phyloP scores from a whole-genome alignment of 306 rosid species.

The Spatholobus suberectus region DNA sequence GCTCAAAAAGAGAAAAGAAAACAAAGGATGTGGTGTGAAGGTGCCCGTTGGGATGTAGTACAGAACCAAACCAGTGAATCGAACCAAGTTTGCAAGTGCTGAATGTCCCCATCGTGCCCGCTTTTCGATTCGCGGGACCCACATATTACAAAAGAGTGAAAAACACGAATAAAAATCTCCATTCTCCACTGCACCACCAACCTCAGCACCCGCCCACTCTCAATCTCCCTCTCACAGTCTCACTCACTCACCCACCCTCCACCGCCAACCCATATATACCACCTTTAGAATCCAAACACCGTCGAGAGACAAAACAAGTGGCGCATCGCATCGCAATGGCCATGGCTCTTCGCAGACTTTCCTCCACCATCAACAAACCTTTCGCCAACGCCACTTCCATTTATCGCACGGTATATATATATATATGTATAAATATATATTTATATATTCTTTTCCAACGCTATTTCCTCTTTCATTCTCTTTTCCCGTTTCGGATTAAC shows the following conservation, averaged over 20 bases:
- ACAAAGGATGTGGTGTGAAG: background rate
- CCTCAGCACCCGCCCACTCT: constrained; percentile 15
- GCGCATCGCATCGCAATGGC: constrained; percentile 47
- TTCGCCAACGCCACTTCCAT: constrained; percentile 50
- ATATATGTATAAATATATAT: constrained; percentile 39
- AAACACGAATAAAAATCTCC: too few relatives aligned
- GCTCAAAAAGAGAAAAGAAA: background rate
- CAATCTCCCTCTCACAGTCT: too few relatives aligned
- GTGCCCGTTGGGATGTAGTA: background rate
- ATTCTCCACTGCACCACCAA: constrained; percentile 49
- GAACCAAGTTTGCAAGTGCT: background rate
- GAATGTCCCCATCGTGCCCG: background rate
- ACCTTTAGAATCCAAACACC: background rate
- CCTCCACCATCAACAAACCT: constrained; percentile 55
- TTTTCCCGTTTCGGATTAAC: background rate
- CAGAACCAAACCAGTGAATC: background rate
- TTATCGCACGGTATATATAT: constrained; percentile 56
- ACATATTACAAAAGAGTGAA: background rate
- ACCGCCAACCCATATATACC: constrained; percentile 18
- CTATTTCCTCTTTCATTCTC: background rate
- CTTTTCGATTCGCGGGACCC: background rate
- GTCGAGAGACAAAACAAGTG: too few relatives aligned
- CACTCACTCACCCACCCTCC: constrained; percentile 18
- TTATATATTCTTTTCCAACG: background rate
- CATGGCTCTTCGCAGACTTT: constrained; percentile 76